Percentiles rank a stretch among this genome's conserved stretches.
These are phyloP conservation scores for Colletotrichum kahawae DNA, from an alignment of 2,329 filamentous ascomycete species.

Conservation along the genomic window DNA sequence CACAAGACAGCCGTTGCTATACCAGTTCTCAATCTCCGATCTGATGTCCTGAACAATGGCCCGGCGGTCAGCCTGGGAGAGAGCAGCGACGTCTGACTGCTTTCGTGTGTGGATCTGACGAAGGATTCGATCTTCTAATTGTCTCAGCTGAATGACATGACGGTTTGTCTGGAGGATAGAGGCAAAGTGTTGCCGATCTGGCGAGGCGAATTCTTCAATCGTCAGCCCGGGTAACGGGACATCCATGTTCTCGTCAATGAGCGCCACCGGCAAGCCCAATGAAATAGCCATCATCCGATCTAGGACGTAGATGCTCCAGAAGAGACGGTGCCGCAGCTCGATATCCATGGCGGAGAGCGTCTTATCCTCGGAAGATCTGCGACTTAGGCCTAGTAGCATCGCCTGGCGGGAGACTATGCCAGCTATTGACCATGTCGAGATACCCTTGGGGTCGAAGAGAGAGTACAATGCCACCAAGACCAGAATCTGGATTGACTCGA, in stretches of 20 bases:
- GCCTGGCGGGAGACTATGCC: conserved; percentile 45
- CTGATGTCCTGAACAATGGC: conserved; percentile 38
- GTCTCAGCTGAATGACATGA: conserved; percentile 48
- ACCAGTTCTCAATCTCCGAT: conserved; percentile 52
- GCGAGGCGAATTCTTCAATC: conserved; percentile 48
- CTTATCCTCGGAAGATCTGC: conserved; percentile 33
- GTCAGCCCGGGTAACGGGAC: conserved; percentile 49
- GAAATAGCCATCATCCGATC: conserved; percentile 51
- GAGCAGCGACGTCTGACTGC: conserved; percentile 30
- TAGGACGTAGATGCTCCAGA: conserved; percentile 50
- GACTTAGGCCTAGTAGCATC: conserved; percentile 41
- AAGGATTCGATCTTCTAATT: conserved; percentile 47
- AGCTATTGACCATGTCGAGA: conserved; percentile 44
- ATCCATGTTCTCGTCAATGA: conserved; percentile 43
- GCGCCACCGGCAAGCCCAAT: conserved; percentile 42
- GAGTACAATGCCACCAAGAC: conserved; percentile 47
- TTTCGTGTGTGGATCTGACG: conserved; percentile 38
- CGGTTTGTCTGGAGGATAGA: conserved; percentile 48
- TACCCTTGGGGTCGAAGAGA: conserved; percentile 44
- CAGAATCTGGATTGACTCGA: conserved; percentile 45
- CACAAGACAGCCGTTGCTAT: conserved; percentile 49
- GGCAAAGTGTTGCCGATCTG: conserved; percentile 41
- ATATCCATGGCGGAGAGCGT: conserved; percentile 29
- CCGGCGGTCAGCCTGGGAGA: conserved; percentile 35
- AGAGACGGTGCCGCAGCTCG: conserved; percentile 43